Conservation (phyloP, 2,329 filamentous ascomycete genomes). For the Arachnomyces sp. region DNA sequence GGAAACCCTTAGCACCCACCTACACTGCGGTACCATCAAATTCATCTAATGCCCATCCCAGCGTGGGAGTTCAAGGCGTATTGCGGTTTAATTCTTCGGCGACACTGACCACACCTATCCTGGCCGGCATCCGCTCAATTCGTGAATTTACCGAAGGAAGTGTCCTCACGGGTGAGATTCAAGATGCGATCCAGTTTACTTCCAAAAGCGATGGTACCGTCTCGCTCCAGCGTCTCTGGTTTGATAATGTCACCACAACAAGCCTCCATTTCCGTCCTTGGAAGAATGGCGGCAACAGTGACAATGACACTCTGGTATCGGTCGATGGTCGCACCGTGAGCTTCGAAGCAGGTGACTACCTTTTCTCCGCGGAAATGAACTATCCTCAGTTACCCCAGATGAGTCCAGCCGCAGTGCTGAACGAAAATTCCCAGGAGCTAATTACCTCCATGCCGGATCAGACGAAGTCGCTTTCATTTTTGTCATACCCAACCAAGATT, state of each 20-base stretch:
- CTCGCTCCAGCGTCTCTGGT: constrained; percentile 49
- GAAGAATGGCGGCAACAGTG: too few species aligned
- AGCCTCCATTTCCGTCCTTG: constrained; percentile 44
- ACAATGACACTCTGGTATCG: constrained; percentile 23
- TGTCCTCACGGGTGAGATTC: constrained; percentile 46
- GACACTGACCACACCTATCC: constrained; percentile 47
- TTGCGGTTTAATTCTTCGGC: constrained; percentile 54
- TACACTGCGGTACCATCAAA: constrained; percentile 24
- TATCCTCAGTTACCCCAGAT: constrained; percentile 56
- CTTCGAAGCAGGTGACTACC: constrained; percentile 50
- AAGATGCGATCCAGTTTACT: constrained; percentile 45
- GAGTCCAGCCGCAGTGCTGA: constrained; percentile 44
- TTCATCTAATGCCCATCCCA: constrained; percentile 25
- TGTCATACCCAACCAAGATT: constrained; percentile 57
- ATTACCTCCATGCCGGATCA: constrained; percentile 41
- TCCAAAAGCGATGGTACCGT: constrained; percentile 37
- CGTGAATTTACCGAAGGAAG: constrained; percentile 57
- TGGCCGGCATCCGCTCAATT: constrained; percentile 57
- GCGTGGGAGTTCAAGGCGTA: constrained; percentile 47
- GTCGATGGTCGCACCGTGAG: constrained; percentile 37
- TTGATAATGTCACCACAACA: constrained; percentile 55
- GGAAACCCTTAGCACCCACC: constrained; percentile 41
- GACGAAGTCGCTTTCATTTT: constrained; percentile 51
- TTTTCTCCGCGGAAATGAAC: constrained; percentile 53
- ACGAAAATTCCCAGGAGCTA: constrained; percentile 39